Conservation (phyloP, 208 protist species). For the Acanthamoeba lugdunensis region DNA sequence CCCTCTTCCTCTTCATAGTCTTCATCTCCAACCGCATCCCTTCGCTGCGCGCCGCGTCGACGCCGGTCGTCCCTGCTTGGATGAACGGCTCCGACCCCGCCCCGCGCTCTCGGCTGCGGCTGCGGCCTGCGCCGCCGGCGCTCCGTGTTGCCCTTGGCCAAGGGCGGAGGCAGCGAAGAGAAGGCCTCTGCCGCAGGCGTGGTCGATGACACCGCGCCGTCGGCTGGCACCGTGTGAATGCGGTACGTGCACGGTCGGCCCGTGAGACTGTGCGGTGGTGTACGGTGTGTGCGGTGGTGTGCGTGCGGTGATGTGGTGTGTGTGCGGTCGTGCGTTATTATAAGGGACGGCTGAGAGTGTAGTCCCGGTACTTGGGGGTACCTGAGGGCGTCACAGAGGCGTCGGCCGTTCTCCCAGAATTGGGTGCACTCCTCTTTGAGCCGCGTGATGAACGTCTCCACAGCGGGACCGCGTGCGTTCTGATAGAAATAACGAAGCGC, state of each 20-base stretch:
- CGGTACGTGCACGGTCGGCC: slow-evolving; percentile 28
- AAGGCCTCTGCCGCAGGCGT: background rate
- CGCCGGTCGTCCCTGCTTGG: background rate
- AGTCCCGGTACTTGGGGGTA: background rate
- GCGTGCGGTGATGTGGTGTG: background rate
- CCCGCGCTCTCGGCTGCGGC: background rate
- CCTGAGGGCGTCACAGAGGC: slow-evolving; percentile 32
- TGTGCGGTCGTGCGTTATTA: background rate
- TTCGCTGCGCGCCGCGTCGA: background rate
- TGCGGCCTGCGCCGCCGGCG: background rate
- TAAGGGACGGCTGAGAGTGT: background rate
- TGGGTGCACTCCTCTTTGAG: slow-evolving; percentile 26
- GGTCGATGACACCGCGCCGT: background rate
- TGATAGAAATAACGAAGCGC: slow-evolving; percentile 27
- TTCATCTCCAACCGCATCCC: background rate
- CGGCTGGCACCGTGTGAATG: background rate
- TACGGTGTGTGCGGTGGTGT: too few species aligned
- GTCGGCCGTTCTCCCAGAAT: slow-evolving; percentile 15
- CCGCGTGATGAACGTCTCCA: slow-evolving; percentile 1
- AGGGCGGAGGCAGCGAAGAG: background rate
- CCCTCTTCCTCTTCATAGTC: background rate
- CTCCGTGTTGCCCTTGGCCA: background rate
- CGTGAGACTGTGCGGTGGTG: background rate
- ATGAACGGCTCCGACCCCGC: background rate
- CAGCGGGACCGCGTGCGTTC: slow-evolving; percentile 16